phyloP scores from a whole-genome alignment of 2,329 filamentous ascomycete species.

The Didymella pinodella region DNA sequence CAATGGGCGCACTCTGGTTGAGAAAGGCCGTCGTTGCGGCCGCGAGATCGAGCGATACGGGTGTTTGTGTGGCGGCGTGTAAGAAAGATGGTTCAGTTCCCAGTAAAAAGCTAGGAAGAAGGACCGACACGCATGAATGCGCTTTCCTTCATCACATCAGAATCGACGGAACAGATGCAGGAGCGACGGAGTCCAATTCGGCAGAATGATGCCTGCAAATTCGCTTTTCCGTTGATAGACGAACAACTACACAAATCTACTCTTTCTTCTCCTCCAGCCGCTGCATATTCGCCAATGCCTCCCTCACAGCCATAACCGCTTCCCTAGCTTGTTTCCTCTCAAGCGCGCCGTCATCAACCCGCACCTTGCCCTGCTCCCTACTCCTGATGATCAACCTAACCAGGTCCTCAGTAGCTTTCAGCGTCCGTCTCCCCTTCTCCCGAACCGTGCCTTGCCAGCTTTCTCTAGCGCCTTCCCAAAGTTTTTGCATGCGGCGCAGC shows the following conservation, averaged over 20 bases:
- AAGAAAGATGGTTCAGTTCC: not conserved
- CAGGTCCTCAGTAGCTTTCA: slow-evolving; percentile 62
- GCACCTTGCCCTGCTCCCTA: slow-evolving; percentile 48
- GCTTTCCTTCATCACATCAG: not conserved
- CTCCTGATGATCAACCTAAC: slow-evolving; percentile 58
- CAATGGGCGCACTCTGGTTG: not conserved
- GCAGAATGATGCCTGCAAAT: not conserved
- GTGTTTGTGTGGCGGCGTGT: not conserved
- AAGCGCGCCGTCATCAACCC: slow-evolving; percentile 45
- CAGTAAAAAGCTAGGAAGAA: not conserved
- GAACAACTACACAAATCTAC: slow-evolving; percentile 2
- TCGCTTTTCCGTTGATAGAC: not conserved
- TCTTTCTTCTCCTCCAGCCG: slow-evolving; percentile 18
- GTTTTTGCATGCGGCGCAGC: slow-evolving; percentile 64
- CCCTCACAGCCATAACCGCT: slow-evolving; percentile 56
- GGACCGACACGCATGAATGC: not conserved
- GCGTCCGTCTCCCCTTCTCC: slow-evolving; percentile 65
- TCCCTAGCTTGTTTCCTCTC: slow-evolving; percentile 54
- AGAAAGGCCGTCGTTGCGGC: not conserved
- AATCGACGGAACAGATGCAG: not conserved
- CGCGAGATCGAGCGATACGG: not conserved
- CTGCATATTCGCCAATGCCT: slow-evolving; percentile 53
- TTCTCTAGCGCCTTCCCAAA: slow-evolving; percentile 64
- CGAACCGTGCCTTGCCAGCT: slow-evolving; percentile 62
- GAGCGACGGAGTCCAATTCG: not conserved